A percentile compares a stretch with the other conserved stretches of the same genome.
Conservation (phyloP, 2,329 filamentous ascomycete species). For the Fusarium nematophilum region DNA sequence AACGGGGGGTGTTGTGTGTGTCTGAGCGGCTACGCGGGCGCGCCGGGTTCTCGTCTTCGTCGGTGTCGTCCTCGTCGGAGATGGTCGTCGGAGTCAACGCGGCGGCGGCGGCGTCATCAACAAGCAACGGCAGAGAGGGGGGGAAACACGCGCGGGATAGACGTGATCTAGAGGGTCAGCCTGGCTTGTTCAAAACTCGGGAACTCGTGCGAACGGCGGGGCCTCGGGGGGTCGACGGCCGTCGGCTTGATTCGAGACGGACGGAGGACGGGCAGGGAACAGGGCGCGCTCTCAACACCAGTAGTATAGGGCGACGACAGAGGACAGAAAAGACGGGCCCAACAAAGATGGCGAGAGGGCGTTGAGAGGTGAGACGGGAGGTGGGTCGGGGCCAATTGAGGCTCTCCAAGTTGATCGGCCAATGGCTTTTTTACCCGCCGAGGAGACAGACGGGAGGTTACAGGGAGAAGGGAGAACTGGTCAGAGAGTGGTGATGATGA, state of each 20-base stretch:
- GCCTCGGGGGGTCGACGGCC: conserved; percentile 10
- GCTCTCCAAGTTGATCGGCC: conserved; percentile 44
- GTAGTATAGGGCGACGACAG: neutral
- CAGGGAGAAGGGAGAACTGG: neutral
- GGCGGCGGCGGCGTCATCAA: conserved; percentile 42
- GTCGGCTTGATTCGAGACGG: conserved; percentile 25
- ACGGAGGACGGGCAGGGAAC: conserved; percentile 13
- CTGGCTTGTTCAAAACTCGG: conserved; percentile 9
- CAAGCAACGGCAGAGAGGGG: conserved; percentile 24
- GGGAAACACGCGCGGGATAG: conserved; percentile 34
- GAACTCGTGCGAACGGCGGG: conserved; percentile 20
- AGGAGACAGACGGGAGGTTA: conserved; percentile 9
- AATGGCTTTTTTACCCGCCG: conserved; percentile 54
- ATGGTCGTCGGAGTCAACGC: conserved; percentile 40
- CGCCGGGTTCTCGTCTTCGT: conserved; percentile 29
- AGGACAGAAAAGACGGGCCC: conserved; percentile 11
- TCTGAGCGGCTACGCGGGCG: conserved; percentile 14
- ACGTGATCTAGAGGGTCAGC: conserved; percentile 33
- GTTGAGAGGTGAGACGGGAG: conserved; percentile 15
- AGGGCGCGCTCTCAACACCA: conserved; percentile 29
- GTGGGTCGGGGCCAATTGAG: conserved; percentile 45
- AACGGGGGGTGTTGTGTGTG: conserved; percentile 6
- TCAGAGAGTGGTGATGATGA: conserved; percentile 20
- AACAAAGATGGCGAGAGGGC: conserved; percentile 26
- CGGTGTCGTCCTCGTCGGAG: conserved; percentile 41